phyloP scores from a whole-genome alignment of 2,329 filamentous ascomycete species.

The Aspergillus alliaceus region DNA sequence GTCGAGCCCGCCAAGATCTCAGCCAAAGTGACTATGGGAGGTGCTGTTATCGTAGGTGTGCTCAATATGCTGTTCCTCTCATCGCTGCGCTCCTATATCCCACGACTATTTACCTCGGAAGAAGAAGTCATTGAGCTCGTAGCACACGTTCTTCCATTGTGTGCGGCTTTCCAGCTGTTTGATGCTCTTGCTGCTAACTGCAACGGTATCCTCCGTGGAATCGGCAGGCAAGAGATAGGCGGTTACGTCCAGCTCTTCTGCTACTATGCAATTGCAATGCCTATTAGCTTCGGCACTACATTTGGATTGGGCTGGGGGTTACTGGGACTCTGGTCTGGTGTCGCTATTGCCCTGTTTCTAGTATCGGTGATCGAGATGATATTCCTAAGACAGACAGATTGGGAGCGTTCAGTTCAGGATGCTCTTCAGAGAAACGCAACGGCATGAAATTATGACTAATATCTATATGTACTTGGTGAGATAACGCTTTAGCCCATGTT shows the following conservation, averaged over 20 bases:
- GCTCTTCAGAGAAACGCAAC: conserved; percentile 57
- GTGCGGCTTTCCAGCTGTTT: conserved; percentile 86
- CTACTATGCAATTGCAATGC: conserved; percentile 85
- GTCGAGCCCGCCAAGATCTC: conserved; percentile 77
- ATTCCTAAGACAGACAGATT: conserved; percentile 58
- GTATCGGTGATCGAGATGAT: conserved; percentile 57
- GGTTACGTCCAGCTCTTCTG: conserved; percentile 83
- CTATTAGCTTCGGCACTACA: conserved; percentile 74
- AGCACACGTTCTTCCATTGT: conserved; percentile 71
- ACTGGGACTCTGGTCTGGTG: conserved; percentile 77
- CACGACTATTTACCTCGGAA: conserved; percentile 75
- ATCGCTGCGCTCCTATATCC: conserved; percentile 69
- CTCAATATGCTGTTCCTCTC: conserved; percentile 74
- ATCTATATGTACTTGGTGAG: background rate
- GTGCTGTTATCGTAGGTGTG: conserved; percentile 69
- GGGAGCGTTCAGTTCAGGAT: conserved; percentile 61
- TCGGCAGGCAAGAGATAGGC: conserved; percentile 85
- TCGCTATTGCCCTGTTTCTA: conserved; percentile 67
- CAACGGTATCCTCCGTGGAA: conserved; percentile 80
- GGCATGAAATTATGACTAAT: conserved; percentile 2
- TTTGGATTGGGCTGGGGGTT: conserved; percentile 78
- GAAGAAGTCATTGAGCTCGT: conserved; percentile 68
- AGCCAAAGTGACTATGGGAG: conserved; percentile 72
- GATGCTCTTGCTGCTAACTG: conserved; percentile 77
- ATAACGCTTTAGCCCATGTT: background rate